Evolutionary conservation across 1,139 yeast genomes (phyloP).

Genomic region (Geotrichum cucujoidarum): DNA sequence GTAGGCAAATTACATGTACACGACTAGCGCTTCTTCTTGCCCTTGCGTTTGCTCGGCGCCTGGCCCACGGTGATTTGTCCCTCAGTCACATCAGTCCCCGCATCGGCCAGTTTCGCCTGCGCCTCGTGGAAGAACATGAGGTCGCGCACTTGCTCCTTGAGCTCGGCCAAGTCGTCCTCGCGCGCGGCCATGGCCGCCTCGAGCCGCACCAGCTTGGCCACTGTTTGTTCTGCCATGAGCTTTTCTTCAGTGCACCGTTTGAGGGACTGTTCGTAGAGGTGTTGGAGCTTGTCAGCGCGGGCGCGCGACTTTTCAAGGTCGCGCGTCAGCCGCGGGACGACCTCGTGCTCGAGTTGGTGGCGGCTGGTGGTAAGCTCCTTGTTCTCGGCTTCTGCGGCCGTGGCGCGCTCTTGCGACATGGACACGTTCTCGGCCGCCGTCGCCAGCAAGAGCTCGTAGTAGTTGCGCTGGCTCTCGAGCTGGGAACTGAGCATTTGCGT

Average conservation of each 20-base stretch:
- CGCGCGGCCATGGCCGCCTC: slow-evolving; percentile 41
- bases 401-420: slow-evolving; percentile 37
- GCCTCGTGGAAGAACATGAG: slow-evolving; percentile 77
- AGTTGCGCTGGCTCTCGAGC: slow-evolving; percentile 82
- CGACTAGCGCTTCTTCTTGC: slow-evolving; percentile 11
- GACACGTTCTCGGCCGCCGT: slow-evolving; percentile 39
- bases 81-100: slow-evolving; percentile 61
- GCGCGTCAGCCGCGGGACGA: slow-evolving; percentile 21
- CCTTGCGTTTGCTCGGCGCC: slow-evolving; percentile 13
- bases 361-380: slow-evolving; percentile 20
- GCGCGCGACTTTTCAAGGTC: slow-evolving; percentile 34
- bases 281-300: slow-evolving; percentile 34
- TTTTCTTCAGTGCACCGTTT: slow-evolving; percentile 46
- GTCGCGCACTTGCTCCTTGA: slow-evolving; percentile 69
- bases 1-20: too few species aligned
- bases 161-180: slow-evolving; percentile 37
- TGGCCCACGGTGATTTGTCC: slow-evolving; percentile 58
- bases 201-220: slow-evolving; percentile 52
- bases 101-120: slow-evolving; percentile 64
- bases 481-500: slow-evolving; percentile 75
- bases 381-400: slow-evolving; percentile 37
- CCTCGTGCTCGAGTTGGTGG: slow-evolving; percentile 13
- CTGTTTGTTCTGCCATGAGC: slow-evolving; percentile 51
- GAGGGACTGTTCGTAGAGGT: slow-evolving; percentile 28
- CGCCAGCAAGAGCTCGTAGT: slow-evolving; percentile 61